phyloP scores from a whole-genome alignment of 805 yeast species.

The Starmerella etchellsii region DNA sequence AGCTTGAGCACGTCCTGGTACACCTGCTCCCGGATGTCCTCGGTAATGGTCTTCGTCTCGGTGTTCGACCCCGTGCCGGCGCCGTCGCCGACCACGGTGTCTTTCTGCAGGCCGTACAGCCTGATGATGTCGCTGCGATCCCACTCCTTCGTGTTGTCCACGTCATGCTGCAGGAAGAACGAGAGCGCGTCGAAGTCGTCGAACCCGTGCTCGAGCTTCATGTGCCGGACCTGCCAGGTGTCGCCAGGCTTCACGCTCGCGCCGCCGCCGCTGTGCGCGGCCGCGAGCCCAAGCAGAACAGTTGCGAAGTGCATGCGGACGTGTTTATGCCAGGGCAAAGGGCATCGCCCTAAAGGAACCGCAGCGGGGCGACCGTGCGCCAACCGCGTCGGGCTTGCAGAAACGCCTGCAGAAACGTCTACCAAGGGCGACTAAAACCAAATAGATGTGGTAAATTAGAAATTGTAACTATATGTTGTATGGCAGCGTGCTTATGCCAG shows the following conservation, averaged over 20 bases:
- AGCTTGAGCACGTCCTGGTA: conserved; percentile 41
- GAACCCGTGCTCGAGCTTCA: conserved; percentile 75
- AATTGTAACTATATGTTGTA: no score
- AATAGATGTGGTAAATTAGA: no score
- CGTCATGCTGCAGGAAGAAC: conserved; percentile 73
- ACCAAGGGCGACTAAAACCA: no score
- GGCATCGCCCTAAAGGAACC: no score
- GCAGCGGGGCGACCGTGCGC: no score
- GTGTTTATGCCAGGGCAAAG: no score
- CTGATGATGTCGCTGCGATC: conserved; percentile 59
- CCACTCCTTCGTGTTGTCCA: conserved; percentile 38
- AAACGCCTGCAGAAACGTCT: no score
- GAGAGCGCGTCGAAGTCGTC: conserved; percentile 60
- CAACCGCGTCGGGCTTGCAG: no score
- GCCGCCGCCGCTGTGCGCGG: neutral
- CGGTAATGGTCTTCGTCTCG: conserved; percentile 43
- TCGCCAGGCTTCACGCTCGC: conserved; percentile 15
- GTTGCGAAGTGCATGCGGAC: neutral
- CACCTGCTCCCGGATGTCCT: conserved; percentile 41
- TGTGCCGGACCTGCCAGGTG: conserved; percentile 44
- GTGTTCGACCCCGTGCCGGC: conserved; percentile 78
- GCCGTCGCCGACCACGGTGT: conserved; percentile 70
- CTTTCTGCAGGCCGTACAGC: conserved; percentile 67
- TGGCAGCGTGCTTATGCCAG: no score
- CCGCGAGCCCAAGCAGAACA: neutral